Evolutionary conservation across 129 eudicot genomes (phyloP).

Genomic region (Flaveria robusta): DNA sequence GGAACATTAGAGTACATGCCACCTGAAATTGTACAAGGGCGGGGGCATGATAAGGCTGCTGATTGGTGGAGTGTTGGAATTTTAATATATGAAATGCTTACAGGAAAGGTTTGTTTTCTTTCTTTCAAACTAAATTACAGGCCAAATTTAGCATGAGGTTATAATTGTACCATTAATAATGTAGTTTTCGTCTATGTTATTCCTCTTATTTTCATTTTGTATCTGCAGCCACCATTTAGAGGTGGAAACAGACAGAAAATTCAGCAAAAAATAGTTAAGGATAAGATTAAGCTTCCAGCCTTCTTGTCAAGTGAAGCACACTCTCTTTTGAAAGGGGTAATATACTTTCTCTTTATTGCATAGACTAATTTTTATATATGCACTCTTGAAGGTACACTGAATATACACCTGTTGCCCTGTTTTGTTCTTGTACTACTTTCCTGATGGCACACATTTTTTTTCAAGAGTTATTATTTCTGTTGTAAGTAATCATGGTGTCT

Average conservation of each 20-base stretch:
- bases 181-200: neutral
- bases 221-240: conserved; percentile 72
- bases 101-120: conserved; percentile 67
- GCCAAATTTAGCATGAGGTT: neutral
- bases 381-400: neutral
- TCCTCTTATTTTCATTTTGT: conserved; percentile 10
- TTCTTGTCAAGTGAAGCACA: conserved; percentile 85
- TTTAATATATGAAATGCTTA: conserved; percentile 78
- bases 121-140: neutral
- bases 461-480: neutral
- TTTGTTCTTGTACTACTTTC: no score
- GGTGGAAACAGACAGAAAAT: conserved; percentile 75
- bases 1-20: conserved; percentile 89
- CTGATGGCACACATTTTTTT: neutral
- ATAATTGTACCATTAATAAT: neutral
- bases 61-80: conserved; percentile 97
- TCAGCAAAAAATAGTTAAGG: conserved; percentile 72
- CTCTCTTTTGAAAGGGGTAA: conserved; percentile 82
- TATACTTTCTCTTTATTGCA: neutral
- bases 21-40: conserved; percentile 78
- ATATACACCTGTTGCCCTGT: neutral
- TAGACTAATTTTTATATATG: neutral
- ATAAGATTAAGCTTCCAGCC: conserved; percentile 74
- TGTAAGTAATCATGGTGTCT: neutral
- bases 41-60: conserved; percentile 88